Evolutionary conservation across 2,329 filamentous ascomycete species (phyloP).

Genomic region (Pestalotiopsis sp.): DNA sequence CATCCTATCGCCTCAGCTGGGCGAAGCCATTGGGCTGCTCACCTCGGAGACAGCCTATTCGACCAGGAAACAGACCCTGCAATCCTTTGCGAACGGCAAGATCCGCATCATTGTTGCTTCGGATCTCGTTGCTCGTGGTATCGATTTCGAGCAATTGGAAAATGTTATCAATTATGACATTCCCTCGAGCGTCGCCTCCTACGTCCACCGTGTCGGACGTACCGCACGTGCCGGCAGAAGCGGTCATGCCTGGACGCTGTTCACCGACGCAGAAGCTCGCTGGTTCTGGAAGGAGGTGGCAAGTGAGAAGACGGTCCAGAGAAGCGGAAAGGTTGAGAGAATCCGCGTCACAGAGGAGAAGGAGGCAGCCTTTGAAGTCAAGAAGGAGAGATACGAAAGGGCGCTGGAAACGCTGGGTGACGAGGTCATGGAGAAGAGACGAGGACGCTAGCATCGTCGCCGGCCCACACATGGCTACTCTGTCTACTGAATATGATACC

Average conservation of each 20-base stretch:
- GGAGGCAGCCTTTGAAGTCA: slow-evolving; percentile 7
- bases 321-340: slow-evolving; percentile 48
- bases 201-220: slow-evolving; percentile 89
- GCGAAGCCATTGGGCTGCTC: slow-evolving; percentile 65
- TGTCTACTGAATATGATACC: neutral
- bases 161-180: slow-evolving; percentile 96
- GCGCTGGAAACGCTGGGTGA: slow-evolving; percentile 65
- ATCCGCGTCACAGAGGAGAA: slow-evolving; percentile 42
- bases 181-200: slow-evolving; percentile 77
- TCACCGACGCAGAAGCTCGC: slow-evolving; percentile 78
- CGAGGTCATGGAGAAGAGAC: slow-evolving; percentile 50
- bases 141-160: slow-evolving; percentile 78
- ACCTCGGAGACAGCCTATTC: slow-evolving; percentile 79
- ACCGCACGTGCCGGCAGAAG: slow-evolving; percentile 79
- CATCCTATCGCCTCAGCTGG: slow-evolving; percentile 63
- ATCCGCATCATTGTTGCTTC: slow-evolving; percentile 83
- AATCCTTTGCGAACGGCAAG: slow-evolving; percentile 64
- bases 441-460: neutral
- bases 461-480: neutral
- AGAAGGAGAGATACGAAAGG: slow-evolving; percentile 45
- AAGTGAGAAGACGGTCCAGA: slow-evolving; percentile 51
- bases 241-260: slow-evolving; percentile 84
- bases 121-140: slow-evolving; percentile 88
- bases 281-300: slow-evolving; percentile 93
- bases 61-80: slow-evolving; percentile 67